Evolutionary conservation across 441 rosid species (phyloP).

Genomic region (Corymbia calophylla): DNA sequence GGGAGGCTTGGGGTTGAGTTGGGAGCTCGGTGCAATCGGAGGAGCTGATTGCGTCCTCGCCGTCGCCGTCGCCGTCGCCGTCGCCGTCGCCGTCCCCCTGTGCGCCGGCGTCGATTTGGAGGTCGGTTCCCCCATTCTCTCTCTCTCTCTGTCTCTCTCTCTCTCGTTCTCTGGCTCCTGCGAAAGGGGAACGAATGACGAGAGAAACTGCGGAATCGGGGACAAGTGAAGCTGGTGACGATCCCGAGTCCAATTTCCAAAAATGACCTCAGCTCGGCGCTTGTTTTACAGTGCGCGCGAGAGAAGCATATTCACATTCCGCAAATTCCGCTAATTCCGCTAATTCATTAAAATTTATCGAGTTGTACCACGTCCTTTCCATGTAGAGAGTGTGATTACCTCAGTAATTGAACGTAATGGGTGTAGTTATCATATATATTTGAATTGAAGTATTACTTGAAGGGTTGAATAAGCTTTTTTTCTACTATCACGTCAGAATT

Average conservation of each 20-base stretch:
- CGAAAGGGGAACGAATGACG: neutral
- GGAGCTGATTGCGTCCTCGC: constrained; percentile 16
- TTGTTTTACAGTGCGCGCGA: neutral
- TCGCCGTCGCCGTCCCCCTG: neutral
- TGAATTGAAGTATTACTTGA: neutral
- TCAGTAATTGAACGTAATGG: neutral
- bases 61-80: neutral
- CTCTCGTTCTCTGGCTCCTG: neutral
- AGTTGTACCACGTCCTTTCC: neutral
- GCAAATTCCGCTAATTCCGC: neutral
- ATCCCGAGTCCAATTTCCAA: neutral
- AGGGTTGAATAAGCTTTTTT: no score
- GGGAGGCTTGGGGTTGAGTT: neutral
- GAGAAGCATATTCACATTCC: neutral
- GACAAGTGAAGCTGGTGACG: neutral
- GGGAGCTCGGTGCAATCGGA: neutral
- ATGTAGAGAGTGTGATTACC: neutral
- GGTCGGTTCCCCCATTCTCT: neutral
- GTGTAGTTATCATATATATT: neutral
- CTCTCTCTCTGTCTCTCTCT: neutral
- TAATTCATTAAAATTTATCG: neutral
- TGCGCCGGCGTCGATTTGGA: neutral
- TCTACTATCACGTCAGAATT: no score
- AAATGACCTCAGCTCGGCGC: neutral
- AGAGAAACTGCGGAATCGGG: neutral